A percentile compares a stretch with the other conserved stretches of the same genome.
These are phyloP conservation scores for Basidiobolus meristosporus DNA, from an alignment of 371 early-diverging fungal species.

Conservation along the genomic window DNA sequence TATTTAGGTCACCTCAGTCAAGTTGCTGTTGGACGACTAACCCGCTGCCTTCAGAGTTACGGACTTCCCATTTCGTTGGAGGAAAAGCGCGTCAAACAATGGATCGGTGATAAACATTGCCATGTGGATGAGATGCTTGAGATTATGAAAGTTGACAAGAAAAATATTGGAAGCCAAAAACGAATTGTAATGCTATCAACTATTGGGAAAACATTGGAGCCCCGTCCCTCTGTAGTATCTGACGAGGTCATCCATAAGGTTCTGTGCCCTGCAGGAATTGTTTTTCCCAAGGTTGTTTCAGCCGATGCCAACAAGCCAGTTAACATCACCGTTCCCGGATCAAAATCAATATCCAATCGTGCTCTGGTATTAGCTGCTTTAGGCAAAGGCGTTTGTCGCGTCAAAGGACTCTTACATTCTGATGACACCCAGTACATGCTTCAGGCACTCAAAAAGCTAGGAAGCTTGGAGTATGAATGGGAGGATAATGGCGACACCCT, in stretches of 20 bases:
- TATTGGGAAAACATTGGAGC: conserved; percentile 74
- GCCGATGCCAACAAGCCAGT: conserved; percentile 12
- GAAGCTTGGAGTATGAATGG: conserved; percentile 73
- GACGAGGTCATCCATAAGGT: conserved; percentile 72
- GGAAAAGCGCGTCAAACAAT: conserved; percentile 9
- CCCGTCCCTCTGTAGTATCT: conserved; percentile 55
- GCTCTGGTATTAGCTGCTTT: conserved; percentile 84
- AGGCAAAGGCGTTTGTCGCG: conserved; percentile 61
- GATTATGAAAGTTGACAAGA: conserved; percentile 89
- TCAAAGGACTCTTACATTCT: conserved; percentile 80
- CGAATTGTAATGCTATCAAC: conserved; percentile 73
- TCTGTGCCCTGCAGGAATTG: conserved; percentile 54
- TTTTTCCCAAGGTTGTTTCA: conserved; percentile 15
- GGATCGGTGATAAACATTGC: conserved; percentile 37
- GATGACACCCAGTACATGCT: conserved; percentile 97
- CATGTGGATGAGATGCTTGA: conserved; percentile 69
- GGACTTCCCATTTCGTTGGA: conserved; percentile 54
- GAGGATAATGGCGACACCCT: conserved; percentile 83
- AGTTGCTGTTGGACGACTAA: conserved; percentile 76
- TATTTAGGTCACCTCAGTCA: conserved; percentile 70
- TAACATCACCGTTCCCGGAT: conserved; percentile 69
- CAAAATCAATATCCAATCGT: conserved; percentile 94
- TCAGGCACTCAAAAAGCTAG: conserved; percentile 70
- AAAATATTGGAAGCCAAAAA: conserved; percentile 83
- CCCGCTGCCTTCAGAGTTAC: conserved; percentile 70